A percentile compares a stretch with the other conserved stretches of the same genome.
Conservation (phyloP, 352 stramenopile genomes). For the Globisporangium uncinulatum region DNA sequence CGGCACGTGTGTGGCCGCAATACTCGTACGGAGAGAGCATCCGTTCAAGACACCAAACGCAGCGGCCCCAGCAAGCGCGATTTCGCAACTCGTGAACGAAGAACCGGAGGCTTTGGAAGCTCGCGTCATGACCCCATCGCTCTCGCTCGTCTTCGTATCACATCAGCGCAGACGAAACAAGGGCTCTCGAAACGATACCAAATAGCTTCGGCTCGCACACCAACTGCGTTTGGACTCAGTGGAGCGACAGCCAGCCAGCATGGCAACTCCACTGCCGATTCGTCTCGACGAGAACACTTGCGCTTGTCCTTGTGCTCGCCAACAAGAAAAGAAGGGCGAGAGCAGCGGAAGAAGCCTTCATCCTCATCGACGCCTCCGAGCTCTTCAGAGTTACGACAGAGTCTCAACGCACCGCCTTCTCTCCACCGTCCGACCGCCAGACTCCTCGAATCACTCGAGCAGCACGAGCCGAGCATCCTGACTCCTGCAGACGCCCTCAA, state of each 20-base stretch:
- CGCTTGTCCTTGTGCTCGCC: not conserved
- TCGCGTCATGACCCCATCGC: too few relatives aligned
- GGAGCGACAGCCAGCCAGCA: not conserved
- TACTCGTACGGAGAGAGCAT: not conserved
- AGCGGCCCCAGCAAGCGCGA: not conserved
- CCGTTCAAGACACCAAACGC: not conserved
- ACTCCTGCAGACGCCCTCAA: conserved; percentile 17
- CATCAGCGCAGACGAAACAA: not conserved
- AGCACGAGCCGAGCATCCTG: not conserved
- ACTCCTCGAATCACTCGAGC: not conserved
- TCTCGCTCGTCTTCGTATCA: not conserved
- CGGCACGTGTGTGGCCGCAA: conserved; percentile 15
- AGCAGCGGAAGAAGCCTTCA: not conserved
- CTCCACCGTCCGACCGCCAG: not conserved
- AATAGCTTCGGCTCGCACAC: not conserved
- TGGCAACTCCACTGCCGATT: not conserved
- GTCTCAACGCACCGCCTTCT: not conserved
- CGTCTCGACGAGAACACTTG: not conserved
- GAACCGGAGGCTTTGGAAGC: too few relatives aligned
- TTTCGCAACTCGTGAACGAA: not conserved
- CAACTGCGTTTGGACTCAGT: too few relatives aligned
- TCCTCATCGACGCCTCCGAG: not conserved
- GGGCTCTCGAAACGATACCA: not conserved
- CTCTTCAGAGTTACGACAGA: not conserved
- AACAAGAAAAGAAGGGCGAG: not conserved